Conservation (phyloP, 495 filamentous ascomycete species). For the Thermothielavioides terrestris region DNA sequence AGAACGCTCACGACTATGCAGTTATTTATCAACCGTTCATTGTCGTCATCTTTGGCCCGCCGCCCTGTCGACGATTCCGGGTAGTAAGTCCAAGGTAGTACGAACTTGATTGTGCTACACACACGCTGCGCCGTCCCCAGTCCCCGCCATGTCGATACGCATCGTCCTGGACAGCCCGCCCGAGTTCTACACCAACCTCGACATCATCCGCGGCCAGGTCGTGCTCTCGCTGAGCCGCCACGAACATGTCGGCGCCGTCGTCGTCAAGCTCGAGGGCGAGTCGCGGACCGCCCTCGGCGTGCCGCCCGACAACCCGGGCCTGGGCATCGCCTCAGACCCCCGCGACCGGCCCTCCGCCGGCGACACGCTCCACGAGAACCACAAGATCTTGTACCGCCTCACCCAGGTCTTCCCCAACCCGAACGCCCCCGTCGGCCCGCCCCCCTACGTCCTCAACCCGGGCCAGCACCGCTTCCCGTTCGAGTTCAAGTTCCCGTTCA, state of each 20-base stretch:
- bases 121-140: no score
- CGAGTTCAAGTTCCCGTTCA: conserved; percentile 86
- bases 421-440: conserved; percentile 51
- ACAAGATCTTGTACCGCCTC: conserved; percentile 57
- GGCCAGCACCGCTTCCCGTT: conserved; percentile 88
- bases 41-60: no score
- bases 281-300: conserved; percentile 52
- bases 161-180: conserved; percentile 68
- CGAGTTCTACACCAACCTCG: conserved; percentile 80
- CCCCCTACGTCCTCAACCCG: conserved; percentile 56
- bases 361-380: conserved; percentile 41
- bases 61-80: no score
- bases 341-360: conserved; percentile 22
- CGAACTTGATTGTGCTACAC: no score
- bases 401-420: conserved; percentile 71
- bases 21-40: no score
- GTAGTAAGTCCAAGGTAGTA: no score
- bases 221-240: conserved; percentile 54
- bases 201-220: conserved; percentile 60
- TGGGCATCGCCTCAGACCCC: conserved; percentile 19
- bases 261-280: conserved; percentile 93
- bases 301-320: conserved; percentile 17
- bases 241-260: conserved; percentile 63
- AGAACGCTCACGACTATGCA: no score
- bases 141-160: conserved; percentile 63